These are phyloP conservation scores for Fremontodendron californicum DNA, from an alignment of 345 rosid genomes.

Conservation along the genomic window DNA sequence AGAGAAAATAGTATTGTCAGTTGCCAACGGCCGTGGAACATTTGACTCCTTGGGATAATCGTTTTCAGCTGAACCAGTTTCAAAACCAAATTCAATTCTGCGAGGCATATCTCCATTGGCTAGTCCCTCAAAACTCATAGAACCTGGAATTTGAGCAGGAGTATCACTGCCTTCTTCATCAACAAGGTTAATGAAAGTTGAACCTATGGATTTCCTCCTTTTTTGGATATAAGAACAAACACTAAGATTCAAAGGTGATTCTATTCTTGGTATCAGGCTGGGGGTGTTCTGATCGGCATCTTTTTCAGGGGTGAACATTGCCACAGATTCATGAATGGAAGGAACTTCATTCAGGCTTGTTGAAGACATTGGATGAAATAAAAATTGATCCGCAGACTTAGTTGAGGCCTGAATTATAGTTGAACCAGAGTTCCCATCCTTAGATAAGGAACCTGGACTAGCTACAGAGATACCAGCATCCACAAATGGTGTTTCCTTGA, in stretches of 20 bases:
- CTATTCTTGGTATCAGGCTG: constrained; percentile 41
- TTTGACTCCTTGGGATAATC: constrained; percentile 25
- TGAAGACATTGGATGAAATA: constrained; percentile 35
- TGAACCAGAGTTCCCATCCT: constrained; percentile 46
- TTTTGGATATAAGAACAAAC: constrained; percentile 65
- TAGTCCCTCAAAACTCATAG: constrained; percentile 23
- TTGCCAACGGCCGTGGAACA: neutral
- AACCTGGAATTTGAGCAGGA: constrained; percentile 25
- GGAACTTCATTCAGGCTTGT: constrained; percentile 30
- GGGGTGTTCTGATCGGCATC: constrained; percentile 25
- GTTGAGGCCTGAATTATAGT: constrained; percentile 45
- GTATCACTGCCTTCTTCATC: constrained; percentile 26
- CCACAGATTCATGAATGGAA: constrained; percentile 28
- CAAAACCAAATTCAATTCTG: constrained; percentile 51
- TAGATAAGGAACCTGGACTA: constrained; percentile 50
- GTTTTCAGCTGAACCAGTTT: constrained; percentile 27
- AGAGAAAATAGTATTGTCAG: constrained; percentile 15
- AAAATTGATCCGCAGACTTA: constrained; percentile 40
- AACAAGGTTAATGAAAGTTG: constrained; percentile 35
- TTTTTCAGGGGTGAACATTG: constrained; percentile 44
- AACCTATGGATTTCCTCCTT: constrained; percentile 45
- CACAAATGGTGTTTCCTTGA: constrained; percentile 53
- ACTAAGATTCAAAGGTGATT: constrained; percentile 52
- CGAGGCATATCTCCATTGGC: constrained; percentile 30
- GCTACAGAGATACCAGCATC: constrained; percentile 27